A percentile compares a stretch with the other conserved stretches of the same genome.
These are phyloP conservation scores for Linum lewisii DNA, from an alignment of 345 rosid genomes.

Conservation along the genomic window DNA sequence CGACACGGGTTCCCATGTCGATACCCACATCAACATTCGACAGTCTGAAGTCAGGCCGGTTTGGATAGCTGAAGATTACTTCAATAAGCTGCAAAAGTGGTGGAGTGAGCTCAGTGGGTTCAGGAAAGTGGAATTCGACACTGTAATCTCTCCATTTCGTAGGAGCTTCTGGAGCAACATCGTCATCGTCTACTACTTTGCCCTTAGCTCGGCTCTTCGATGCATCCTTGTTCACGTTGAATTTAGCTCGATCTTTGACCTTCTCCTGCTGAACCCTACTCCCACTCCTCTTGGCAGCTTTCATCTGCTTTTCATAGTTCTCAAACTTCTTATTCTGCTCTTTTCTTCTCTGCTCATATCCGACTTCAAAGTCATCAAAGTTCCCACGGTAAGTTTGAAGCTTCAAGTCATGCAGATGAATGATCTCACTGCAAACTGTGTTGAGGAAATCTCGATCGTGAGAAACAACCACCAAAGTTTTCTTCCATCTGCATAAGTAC, in stretches of 20 bases:
- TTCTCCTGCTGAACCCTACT: slow-evolving; percentile 75
- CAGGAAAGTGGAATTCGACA: slow-evolving; percentile 93
- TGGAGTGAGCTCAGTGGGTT: slow-evolving; percentile 89
- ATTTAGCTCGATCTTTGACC: slow-evolving; percentile 78
- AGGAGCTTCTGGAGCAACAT: slow-evolving; percentile 59
- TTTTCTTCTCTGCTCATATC: slow-evolving; percentile 85
- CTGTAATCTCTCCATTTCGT: slow-evolving; percentile 87
- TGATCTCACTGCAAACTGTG: slow-evolving; percentile 77
- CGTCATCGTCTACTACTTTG: slow-evolving; percentile 69
- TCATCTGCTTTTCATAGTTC: slow-evolving; percentile 64
- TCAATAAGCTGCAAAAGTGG: slow-evolving; percentile 86
- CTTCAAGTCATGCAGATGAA: slow-evolving; percentile 80
- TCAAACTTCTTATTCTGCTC: slow-evolving; percentile 84
- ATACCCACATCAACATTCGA: slow-evolving; percentile 86
- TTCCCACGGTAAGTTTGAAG: slow-evolving; percentile 83
- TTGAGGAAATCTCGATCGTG: slow-evolving; percentile 96
- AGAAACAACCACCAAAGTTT: slow-evolving; percentile 87
- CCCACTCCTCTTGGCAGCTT: slow-evolving; percentile 80
- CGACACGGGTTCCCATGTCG: slow-evolving; percentile 96
- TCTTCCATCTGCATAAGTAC: slow-evolving; percentile 83
- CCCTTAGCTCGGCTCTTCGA: slow-evolving; percentile 69
- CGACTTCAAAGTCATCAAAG: slow-evolving; percentile 72
- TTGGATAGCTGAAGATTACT: slow-evolving; percentile 84
- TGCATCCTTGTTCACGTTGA: slow-evolving; percentile 62
- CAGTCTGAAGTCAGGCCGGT: slow-evolving; percentile 67